These are phyloP conservation scores for Agarophyton chilense DNA, from an alignment of 23 red algal genomes.

Conservation along the genomic window DNA sequence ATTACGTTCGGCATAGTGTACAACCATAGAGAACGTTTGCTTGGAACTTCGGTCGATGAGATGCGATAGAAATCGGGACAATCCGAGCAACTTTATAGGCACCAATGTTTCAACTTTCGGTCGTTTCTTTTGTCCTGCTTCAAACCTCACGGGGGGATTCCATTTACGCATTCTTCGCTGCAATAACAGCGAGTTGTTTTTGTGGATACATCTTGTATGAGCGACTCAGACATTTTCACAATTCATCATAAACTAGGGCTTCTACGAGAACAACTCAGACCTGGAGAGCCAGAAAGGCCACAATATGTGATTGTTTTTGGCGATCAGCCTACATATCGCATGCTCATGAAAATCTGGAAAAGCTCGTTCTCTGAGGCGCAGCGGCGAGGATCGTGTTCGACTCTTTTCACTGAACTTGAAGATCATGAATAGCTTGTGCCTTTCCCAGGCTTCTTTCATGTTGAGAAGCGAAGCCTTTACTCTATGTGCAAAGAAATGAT, in stretches of 20 bases:
- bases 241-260: slow-evolving; percentile 12
- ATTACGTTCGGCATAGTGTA: too few relatives aligned
- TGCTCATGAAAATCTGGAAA: too few relatives aligned
- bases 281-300: too few relatives aligned
- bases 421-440: slow-evolving; percentile 8
- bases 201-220: slow-evolving; percentile 1
- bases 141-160: not conserved
- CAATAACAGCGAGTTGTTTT: slow-evolving; percentile 2
- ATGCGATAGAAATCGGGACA: too few relatives aligned
- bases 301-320: too few relatives aligned
- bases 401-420: not conserved
- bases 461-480: slow-evolving; percentile 28
- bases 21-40: too few relatives aligned
- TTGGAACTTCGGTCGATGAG: too few relatives aligned
- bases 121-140: slow-evolving; percentile 10
- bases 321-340: too few relatives aligned
- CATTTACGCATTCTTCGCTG: not conserved
- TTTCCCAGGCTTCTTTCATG: slow-evolving; percentile 28
- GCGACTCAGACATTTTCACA: slow-evolving; percentile 16
- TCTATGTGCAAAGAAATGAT: slow-evolving; percentile 30
- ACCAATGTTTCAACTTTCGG: slow-evolving; percentile 2
- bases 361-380: too few relatives aligned
- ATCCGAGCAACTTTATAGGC: not conserved
- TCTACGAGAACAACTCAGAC: not conserved
- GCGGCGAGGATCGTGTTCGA: too few relatives aligned